Evolutionary conservation across 345 rosid species (phyloP).

Genomic region (Populus deltoides): DNA sequence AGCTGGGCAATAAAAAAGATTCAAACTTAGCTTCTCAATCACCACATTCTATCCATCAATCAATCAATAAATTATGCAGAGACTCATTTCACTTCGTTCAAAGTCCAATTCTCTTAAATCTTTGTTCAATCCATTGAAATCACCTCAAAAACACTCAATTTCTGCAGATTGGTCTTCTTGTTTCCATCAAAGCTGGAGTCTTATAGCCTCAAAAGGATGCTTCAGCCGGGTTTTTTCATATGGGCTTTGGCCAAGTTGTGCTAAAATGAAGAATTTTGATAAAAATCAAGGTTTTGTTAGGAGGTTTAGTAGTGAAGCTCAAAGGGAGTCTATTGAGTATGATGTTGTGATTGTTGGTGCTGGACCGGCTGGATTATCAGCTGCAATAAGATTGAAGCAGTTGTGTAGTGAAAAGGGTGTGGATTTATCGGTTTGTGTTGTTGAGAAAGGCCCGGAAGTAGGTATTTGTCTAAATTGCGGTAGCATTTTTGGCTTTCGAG

Average conservation of each 20-base stretch:
- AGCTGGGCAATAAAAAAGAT: neutral
- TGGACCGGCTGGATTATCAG: constrained; percentile 97
- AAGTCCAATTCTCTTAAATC: constrained; percentile 18
- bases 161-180: constrained; percentile 6
- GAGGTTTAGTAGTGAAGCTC: constrained; percentile 47
- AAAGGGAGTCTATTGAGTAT: constrained; percentile 71
- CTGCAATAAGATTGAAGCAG: constrained; percentile 86
- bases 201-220: constrained; percentile 21
- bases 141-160: constrained; percentile 8
- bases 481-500: neutral
- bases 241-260: constrained; percentile 27
- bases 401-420: constrained; percentile 61
- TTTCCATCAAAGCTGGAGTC: constrained; percentile 16
- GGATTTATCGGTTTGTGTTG: constrained; percentile 89
- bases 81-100: constrained; percentile 27
- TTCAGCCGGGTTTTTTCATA: constrained; percentile 19
- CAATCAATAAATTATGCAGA: constrained; percentile 41
- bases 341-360: constrained; percentile 93
- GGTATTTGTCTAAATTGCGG: constrained; percentile 36
- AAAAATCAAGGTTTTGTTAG: constrained; percentile 21
- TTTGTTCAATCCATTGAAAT: neutral
- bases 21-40: neutral
- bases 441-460: constrained; percentile 94
- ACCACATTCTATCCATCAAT: neutral
- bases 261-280: constrained; percentile 13